phyloP scores from a whole-genome alignment of 1,139 yeast species.

The Suhomyces coccinellae region DNA sequence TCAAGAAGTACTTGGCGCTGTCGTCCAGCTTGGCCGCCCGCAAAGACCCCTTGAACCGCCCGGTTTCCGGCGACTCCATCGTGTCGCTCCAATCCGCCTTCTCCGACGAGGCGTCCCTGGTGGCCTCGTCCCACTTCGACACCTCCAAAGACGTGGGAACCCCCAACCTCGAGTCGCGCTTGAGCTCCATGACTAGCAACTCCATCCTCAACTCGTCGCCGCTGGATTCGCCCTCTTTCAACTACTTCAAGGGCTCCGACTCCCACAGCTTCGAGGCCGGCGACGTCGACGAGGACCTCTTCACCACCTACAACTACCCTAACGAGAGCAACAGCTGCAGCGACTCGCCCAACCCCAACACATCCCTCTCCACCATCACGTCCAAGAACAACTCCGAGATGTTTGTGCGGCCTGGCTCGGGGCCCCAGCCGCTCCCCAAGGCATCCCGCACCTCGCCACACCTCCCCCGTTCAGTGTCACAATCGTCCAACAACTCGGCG shows the following conservation, averaged over 20 bases:
- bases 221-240: constrained; percentile 24
- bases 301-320: constrained; percentile 3
- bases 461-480: constrained; percentile 4
- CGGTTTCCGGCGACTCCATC: constrained; percentile 40
- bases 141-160: constrained; percentile 6
- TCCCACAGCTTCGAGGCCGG: constrained; percentile 14
- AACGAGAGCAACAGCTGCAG: not conserved
- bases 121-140: constrained; percentile 40
- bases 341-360: constrained; percentile 9
- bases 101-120: constrained; percentile 40
- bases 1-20: constrained; percentile 30
- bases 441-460: not conserved
- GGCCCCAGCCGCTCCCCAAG: not conserved
- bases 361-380: constrained; percentile 29
- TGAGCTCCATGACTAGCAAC: constrained; percentile 40
- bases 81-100: constrained; percentile 35
- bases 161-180: constrained; percentile 32
- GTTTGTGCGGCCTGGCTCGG: constrained; percentile 1
- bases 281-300: constrained; percentile 12
- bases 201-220: constrained; percentile 27
- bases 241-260: constrained; percentile 13
- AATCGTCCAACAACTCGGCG: constrained; percentile 6
- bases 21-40: constrained; percentile 10
- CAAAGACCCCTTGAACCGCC: constrained; percentile 19
- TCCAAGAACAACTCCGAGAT: constrained; percentile 14